Percentiles rank a stretch among this genome's conserved stretches.
phyloP scores from a whole-genome alignment of 164 flowering plant genomes.

The Sedum album region DNA sequence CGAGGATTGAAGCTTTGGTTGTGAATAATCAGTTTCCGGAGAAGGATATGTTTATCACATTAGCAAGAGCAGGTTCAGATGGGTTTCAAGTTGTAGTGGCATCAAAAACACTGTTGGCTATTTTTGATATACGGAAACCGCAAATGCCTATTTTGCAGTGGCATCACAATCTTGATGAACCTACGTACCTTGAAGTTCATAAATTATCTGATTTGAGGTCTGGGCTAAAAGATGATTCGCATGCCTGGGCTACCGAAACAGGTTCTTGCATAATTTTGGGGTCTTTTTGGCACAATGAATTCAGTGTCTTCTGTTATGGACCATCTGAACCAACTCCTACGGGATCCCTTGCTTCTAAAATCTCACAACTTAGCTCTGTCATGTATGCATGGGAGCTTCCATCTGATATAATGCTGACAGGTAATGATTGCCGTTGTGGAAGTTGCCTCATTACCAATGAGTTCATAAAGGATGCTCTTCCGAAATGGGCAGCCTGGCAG shows the following conservation, averaged over 20 bases:
- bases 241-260: constrained; percentile 36
- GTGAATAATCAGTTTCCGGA: constrained; percentile 5
- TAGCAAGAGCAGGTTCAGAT: constrained; percentile 42
- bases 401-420: constrained; percentile 38
- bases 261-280: constrained; percentile 65
- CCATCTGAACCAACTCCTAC: constrained; percentile 25
- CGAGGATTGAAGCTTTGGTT: constrained; percentile 31
- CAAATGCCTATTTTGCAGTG: constrained; percentile 59
- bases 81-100: constrained; percentile 45
- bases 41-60: constrained; percentile 42
- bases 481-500: constrained; percentile 53
- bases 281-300: constrained; percentile 65
- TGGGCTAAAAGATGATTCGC: constrained; percentile 17
- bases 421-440: constrained; percentile 44
- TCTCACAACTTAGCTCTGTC: constrained; percentile 21
- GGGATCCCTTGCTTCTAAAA: constrained; percentile 23
- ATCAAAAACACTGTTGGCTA: constrained; percentile 34
- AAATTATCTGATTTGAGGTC: constrained; percentile 57
- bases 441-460: constrained; percentile 48
- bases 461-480: constrained; percentile 35
- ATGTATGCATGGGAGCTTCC: constrained; percentile 79
- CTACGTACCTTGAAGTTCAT: constrained; percentile 34
- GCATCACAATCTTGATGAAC: constrained; percentile 52
- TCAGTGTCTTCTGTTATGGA: constrained; percentile 66
- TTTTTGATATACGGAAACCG: constrained; percentile 63